Percentiles rank a stretch among this genome's conserved stretches.
Conservation (phyloP, 495 filamentous ascomycete species). For the Trichoderma erinaceum region DNA sequence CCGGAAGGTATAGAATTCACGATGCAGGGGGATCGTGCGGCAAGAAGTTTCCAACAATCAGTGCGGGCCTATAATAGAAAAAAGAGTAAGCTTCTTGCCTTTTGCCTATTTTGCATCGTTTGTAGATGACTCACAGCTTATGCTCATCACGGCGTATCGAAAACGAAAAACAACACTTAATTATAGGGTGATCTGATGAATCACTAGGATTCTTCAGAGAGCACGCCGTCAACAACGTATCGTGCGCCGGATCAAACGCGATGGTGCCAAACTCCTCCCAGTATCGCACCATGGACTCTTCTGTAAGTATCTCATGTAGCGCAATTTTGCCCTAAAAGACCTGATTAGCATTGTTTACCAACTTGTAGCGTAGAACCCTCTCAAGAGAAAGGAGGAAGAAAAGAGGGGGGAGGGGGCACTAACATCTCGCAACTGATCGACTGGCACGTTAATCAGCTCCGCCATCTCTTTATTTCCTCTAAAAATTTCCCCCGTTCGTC, state of each 20-base stretch:
- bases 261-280: constrained; percentile 99
- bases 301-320: constrained; percentile 90
- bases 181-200: constrained; percentile 61
- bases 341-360: constrained; percentile 16
- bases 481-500: constrained; percentile 94
- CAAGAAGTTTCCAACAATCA: constrained; percentile 96
- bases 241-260: constrained; percentile 92
- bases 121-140: constrained; percentile 71
- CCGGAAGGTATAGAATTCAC: background rate
- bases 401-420: constrained; percentile 28
- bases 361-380: background rate
- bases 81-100: background rate
- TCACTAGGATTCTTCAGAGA: constrained; percentile 80
- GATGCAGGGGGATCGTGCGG: constrained; percentile 50
- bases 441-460: constrained; percentile 86
- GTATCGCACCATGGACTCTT: constrained; percentile 90
- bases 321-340: constrained; percentile 75
- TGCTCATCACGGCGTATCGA: constrained; percentile 90
- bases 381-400: background rate
- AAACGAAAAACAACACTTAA: constrained; percentile 96
- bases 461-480: constrained; percentile 99
- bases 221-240: constrained; percentile 93
- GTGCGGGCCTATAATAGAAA: constrained; percentile 58
- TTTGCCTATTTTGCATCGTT: background rate
- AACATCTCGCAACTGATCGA: constrained; percentile 87